phyloP scores from a whole-genome alignment of 2,329 filamentous ascomycete genomes.

The Knufia fluminis region DNA sequence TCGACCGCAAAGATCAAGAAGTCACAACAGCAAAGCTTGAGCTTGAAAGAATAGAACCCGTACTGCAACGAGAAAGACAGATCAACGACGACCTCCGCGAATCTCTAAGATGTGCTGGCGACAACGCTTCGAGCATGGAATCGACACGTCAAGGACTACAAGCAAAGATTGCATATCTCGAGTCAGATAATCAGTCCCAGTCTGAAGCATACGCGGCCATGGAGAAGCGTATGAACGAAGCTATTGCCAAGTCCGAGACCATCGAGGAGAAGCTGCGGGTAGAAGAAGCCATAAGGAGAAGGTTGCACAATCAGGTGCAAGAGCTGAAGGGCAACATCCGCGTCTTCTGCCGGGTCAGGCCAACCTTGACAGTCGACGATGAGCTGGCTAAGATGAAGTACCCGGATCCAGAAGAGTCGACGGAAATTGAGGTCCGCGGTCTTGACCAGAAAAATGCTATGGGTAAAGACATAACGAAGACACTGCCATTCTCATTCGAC shows the following conservation, averaged over 20 bases:
- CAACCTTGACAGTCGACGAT: slow-evolving; percentile 53
- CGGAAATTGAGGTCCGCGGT: slow-evolving; percentile 75
- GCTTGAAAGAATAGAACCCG: slow-evolving; percentile 34
- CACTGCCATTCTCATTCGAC: slow-evolving; percentile 82
- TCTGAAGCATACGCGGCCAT: slow-evolving; percentile 76
- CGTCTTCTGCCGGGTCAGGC: slow-evolving; percentile 93
- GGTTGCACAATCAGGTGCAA: slow-evolving; percentile 94
- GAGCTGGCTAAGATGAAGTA: slow-evolving; percentile 66
- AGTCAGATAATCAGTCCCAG: slow-evolving; percentile 82
- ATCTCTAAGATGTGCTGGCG: slow-evolving; percentile 51
- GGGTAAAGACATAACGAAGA: slow-evolving; percentile 66
- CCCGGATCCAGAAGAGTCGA: slow-evolving; percentile 70
- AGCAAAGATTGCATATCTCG: slow-evolving; percentile 78
- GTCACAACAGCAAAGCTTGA: slow-evolving; percentile 36
- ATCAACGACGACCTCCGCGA: slow-evolving; percentile 50
- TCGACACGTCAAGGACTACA: slow-evolving; percentile 65
- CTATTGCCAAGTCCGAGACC: slow-evolving; percentile 57
- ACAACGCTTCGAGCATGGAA: slow-evolving; percentile 59
- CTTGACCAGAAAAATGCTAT: slow-evolving; percentile 76
- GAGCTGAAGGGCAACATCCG: slow-evolving; percentile 97
- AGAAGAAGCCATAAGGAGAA: slow-evolving; percentile 81
- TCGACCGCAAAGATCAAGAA: slow-evolving; percentile 48
- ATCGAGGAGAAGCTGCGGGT: slow-evolving; percentile 75
- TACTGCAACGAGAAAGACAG: slow-evolving; percentile 54
- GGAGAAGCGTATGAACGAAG: slow-evolving; percentile 70